A percentile compares a stretch with the other conserved stretches of the same genome.
These are phyloP conservation scores for Fusarium neocosmosporiellum DNA, from an alignment of 2,329 filamentous ascomycete genomes.

Conservation along the genomic window DNA sequence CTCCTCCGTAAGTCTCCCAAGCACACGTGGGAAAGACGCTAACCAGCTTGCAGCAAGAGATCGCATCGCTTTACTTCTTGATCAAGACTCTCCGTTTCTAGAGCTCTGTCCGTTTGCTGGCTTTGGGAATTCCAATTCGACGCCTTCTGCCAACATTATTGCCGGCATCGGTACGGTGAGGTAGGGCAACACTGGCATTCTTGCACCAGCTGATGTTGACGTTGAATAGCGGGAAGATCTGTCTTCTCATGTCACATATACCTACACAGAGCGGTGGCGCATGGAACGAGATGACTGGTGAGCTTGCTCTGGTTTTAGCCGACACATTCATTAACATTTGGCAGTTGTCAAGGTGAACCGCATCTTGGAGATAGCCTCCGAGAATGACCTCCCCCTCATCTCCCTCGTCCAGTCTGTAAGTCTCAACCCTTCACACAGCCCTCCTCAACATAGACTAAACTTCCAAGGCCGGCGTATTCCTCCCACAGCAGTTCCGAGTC, in stretches of 20 bases:
- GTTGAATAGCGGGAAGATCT: conserved; percentile 17
- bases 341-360: conserved; percentile 50
- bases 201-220: background rate
- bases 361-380: conserved; percentile 44
- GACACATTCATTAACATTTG: background rate
- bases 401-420: conserved; percentile 52
- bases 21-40: background rate
- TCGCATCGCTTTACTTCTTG: background rate
- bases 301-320: accelerated
- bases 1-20: background rate
- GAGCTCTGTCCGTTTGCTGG: background rate
- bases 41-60: background rate
- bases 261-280: conserved; percentile 55
- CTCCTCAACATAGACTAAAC: background rate
- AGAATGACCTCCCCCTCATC: conserved; percentile 54
- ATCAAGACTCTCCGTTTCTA: background rate
- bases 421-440: background rate
- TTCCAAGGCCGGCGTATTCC: background rate
- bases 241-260: conserved; percentile 54
- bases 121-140: background rate
- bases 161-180: background rate
- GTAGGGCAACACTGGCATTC: background rate
- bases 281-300: conserved; percentile 55
- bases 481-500: conserved; percentile 58
- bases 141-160: background rate